Evolutionary conservation across 2,329 filamentous ascomycete species (phyloP).

Genomic region (Fusarium floridanum): DNA sequence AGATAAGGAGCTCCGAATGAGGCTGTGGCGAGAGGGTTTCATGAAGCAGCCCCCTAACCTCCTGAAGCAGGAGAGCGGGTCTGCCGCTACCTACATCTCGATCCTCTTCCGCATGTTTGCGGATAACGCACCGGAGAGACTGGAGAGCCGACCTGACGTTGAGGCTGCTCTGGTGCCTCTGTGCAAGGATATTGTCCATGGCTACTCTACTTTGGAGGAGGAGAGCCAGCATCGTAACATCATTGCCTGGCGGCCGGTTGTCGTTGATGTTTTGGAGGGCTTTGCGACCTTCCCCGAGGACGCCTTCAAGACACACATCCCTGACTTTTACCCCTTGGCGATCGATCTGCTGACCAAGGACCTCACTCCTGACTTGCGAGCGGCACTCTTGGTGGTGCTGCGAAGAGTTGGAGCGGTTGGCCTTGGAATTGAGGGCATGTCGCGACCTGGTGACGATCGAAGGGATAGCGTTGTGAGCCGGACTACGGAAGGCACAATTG

Average conservation of each 20-base stretch:
- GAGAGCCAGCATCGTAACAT: conserved; percentile 98
- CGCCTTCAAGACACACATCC: conserved; percentile 84
- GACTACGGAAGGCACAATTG: conserved; percentile 45
- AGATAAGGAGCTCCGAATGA: conserved; percentile 94
- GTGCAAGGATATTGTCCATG: conserved; percentile 92
- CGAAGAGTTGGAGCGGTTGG: conserved; percentile 85
- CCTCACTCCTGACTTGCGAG: conserved; percentile 81
- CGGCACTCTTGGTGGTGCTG: conserved; percentile 82
- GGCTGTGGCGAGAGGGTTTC: conserved; percentile 96
- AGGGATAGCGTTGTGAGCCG: conserved; percentile 58
- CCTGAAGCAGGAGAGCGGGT: conserved; percentile 94
- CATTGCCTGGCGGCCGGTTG: conserved; percentile 95
- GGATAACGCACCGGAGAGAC: conserved; percentile 85
- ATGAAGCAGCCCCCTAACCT: conserved; percentile 99
- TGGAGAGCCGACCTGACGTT: conserved; percentile 82
- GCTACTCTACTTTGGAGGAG: conserved; percentile 89
- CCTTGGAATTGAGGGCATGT: conserved; percentile 68
- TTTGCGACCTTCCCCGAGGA: conserved; percentile 85
- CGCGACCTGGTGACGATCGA: conserved; percentile 49
- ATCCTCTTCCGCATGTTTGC: conserved; percentile 98
- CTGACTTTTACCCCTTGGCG: conserved; percentile 86
- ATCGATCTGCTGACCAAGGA: conserved; percentile 88
- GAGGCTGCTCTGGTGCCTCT: conserved; percentile 93
- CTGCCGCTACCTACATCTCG: conserved; percentile 92
- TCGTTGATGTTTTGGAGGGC: conserved; percentile 95